These are phyloP conservation scores for Chlorella sp. DNA, from an alignment of 139 green algal species.

Conservation along the genomic window DNA sequence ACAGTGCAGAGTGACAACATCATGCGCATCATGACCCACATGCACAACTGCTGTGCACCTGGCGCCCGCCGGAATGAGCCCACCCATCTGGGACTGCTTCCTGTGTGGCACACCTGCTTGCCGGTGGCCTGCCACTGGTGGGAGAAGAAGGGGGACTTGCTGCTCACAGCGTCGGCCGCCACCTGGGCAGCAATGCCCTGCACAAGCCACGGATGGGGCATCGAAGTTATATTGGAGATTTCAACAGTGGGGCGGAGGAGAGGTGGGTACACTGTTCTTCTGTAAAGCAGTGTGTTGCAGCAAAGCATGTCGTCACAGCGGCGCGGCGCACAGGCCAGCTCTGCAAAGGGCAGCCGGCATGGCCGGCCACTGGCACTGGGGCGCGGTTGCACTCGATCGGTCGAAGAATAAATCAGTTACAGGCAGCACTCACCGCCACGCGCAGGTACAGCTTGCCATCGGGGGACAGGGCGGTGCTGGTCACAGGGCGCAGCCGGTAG, in stretches of 20 bases:
- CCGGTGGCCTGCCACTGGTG: neutral
- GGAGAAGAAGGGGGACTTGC: neutral
- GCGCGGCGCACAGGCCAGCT: no score
- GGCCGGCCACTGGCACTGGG: neutral
- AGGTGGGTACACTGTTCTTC: neutral
- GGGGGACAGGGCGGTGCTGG: neutral
- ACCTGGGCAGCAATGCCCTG: neutral
- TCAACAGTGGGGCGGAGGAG: neutral
- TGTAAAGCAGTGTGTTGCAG: neutral
- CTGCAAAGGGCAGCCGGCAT: no score
- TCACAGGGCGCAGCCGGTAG: slow-evolving; percentile 1
- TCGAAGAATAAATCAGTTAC: no score
- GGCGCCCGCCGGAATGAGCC: no score
- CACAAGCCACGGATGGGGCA: neutral
- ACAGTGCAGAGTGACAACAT: no score
- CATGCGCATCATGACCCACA: no score
- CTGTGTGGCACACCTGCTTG: neutral
- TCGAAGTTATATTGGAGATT: no score
- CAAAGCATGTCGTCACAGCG: no score
- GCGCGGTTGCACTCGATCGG: neutral
- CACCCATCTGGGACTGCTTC: no score
- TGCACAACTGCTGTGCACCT: no score
- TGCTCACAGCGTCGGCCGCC: neutral
- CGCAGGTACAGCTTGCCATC: neutral
- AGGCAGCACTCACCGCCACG: neutral